These are phyloP conservation scores for Penicillium lividum DNA, from an alignment of 495 filamentous ascomycete species.

Conservation along the genomic window DNA sequence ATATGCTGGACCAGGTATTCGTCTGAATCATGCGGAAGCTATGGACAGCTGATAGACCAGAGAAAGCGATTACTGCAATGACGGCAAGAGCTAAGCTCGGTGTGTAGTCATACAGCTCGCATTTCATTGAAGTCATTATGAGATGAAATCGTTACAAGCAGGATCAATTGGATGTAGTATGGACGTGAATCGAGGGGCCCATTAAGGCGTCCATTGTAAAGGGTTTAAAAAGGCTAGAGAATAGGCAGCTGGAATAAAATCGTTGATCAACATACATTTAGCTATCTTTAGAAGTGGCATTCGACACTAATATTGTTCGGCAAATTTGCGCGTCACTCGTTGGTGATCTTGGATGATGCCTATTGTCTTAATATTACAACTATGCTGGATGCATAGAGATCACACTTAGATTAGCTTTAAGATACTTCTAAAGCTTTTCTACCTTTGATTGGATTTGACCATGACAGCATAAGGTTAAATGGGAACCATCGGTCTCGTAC, in stretches of 20 bases:
- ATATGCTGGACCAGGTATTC: conserved; percentile 10
- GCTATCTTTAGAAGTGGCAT: too few relatives aligned
- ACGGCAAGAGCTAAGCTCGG: conserved; percentile 10
- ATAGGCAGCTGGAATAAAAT: too few relatives aligned
- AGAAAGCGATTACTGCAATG: conserved; percentile 7
- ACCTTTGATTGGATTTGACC: background rate
- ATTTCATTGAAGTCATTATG: conserved; percentile 2
- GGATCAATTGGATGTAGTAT: too few relatives aligned
- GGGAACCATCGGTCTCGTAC: background rate
- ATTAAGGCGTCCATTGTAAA: too few relatives aligned
- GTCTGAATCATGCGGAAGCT: conserved; percentile 5
- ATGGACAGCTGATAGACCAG: background rate
- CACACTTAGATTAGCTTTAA: background rate
- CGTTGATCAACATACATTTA: too few relatives aligned
- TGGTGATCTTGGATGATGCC: too few relatives aligned
- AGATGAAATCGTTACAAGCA: background rate
- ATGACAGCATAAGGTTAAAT: background rate
- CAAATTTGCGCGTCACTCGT: too few relatives aligned
- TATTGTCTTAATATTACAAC: too few relatives aligned
- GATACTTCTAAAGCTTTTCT: background rate
- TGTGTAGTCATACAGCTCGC: conserved; percentile 9
- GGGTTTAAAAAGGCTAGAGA: too few relatives aligned
- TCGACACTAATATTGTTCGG: too few relatives aligned
- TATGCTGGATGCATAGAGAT: background rate
- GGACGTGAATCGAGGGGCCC: background rate